Percentiles rank a stretch among this genome's conserved stretches.
phyloP scores from a whole-genome alignment of 1,284 basidiomycete genomes.

The Apiotrichum sp. region DNA sequence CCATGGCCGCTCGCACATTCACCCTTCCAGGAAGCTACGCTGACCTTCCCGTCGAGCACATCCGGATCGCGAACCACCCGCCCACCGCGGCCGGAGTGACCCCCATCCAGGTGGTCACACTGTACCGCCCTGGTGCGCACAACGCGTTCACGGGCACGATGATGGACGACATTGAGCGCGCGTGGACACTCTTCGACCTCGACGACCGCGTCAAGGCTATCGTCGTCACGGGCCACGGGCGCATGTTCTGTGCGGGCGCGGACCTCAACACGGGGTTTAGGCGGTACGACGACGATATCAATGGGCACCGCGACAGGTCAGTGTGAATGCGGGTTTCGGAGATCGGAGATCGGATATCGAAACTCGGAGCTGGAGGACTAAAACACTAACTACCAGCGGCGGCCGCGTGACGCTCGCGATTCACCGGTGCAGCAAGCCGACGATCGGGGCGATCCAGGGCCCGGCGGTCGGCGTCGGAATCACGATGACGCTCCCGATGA shows the following conservation, averaged over 20 bases:
- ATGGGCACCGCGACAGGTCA: conserved; percentile 14
- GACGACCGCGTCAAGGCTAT: conserved; percentile 19
- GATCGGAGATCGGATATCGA: too few species aligned
- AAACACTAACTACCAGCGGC: conserved; percentile 2
- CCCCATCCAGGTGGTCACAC: conserved; percentile 18
- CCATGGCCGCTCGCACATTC: not conserved
- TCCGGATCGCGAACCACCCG: conserved; percentile 14
- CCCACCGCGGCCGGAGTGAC: conserved; percentile 13
- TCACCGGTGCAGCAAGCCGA: conserved; percentile 17
- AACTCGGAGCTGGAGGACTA: too few species aligned
- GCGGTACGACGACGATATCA: conserved; percentile 2
- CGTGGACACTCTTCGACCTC: conserved; percentile 7
- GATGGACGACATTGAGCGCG: conserved; percentile 11
- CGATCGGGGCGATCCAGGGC: conserved; percentile 15
- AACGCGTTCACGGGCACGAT: conserved; percentile 18
- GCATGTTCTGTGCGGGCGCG: conserved; percentile 18
- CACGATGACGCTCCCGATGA: conserved; percentile 17
- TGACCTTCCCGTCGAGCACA: not conserved
- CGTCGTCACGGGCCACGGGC: conserved; percentile 12
- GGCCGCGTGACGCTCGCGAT: conserved; percentile 13
- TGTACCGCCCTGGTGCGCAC: conserved; percentile 14
- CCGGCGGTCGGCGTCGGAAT: conserved; percentile 16
- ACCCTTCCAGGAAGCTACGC: conserved; percentile 5
- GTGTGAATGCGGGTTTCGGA: not conserved
- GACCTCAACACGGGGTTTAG: conserved; percentile 15